Conservation (phyloP, 129 eudicot genomes). For the Flaveria sonorensis region DNA sequence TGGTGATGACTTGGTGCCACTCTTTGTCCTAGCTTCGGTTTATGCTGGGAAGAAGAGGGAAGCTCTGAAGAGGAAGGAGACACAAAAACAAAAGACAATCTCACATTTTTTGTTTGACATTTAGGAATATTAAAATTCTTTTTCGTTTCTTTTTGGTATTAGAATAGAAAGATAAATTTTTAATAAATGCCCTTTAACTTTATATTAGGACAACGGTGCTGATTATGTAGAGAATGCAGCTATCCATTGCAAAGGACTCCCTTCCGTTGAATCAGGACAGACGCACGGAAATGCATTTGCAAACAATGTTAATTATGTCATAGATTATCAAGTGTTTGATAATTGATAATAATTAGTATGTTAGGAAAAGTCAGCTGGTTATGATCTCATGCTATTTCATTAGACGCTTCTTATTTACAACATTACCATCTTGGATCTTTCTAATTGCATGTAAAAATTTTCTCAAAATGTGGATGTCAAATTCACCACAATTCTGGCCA, state of each 20-base stretch:
- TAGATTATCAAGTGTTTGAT: neutral
- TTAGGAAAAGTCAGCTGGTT: constrained; percentile 13
- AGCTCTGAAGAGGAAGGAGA: too few species aligned
- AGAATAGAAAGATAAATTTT: too few species aligned
- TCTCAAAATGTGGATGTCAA: neutral
- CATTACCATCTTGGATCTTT: neutral
- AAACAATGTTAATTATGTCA: neutral
- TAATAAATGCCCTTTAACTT: too few species aligned
- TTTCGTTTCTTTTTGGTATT: too few species aligned
- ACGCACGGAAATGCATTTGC: neutral
- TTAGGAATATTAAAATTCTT: too few species aligned
- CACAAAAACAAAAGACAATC: too few species aligned
- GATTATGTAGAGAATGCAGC: neutral
- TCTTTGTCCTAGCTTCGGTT: too few species aligned
- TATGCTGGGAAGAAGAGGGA: too few species aligned
- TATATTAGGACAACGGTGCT: too few species aligned
- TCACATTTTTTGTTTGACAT: too few species aligned
- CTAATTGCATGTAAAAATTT: neutral
- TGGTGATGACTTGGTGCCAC: too few species aligned
- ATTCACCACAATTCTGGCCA: neutral
- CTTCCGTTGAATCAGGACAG: neutral
- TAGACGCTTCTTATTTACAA: neutral
- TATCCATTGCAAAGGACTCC: constrained; percentile 8
- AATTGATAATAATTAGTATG: constrained; percentile 1
- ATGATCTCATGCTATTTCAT: neutral